Conservation (phyloP, 1,139 yeast genomes). For the Magnusiomyces sp. region DNA sequence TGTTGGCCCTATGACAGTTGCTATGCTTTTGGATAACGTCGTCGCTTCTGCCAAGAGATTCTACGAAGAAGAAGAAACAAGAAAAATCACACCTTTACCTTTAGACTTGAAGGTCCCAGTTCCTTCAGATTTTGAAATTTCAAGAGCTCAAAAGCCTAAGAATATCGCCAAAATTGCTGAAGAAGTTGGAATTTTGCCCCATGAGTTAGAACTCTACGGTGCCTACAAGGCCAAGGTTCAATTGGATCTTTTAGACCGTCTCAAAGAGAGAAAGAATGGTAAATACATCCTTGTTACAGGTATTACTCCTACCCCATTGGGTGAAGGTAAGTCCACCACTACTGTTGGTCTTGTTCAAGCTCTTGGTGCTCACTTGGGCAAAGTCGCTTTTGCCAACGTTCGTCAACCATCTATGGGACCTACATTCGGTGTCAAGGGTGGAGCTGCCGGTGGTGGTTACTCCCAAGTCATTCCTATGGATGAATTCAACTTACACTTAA, state of each 20-base stretch:
- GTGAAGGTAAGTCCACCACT: constrained; percentile 97
- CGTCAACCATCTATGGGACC: constrained; percentile 99
- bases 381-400: constrained; percentile 86
- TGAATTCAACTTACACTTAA: constrained; percentile 94
- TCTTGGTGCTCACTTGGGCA: constrained; percentile 85
- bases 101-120: constrained; percentile 72
- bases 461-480: constrained; percentile 99
- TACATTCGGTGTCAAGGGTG: constrained; percentile 96
- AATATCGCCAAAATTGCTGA: constrained; percentile 67
- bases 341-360: constrained; percentile 98
- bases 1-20: constrained; percentile 99
- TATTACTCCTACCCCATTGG: constrained; percentile 95
- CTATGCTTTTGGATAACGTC: constrained; percentile 85
- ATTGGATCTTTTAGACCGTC: constrained; percentile 64
- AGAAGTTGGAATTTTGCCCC: constrained; percentile 73
- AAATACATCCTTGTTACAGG: constrained; percentile 92
- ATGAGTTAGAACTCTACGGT: constrained; percentile 86
- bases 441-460: constrained; percentile 99
- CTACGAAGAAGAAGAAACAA: constrained; percentile 24
- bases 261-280: constrained; percentile 61
- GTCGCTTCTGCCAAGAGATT: constrained; percentile 62
- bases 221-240: constrained; percentile 86
- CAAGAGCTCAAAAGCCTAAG: constrained; percentile 83
- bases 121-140: constrained; percentile 89
- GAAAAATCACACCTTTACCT: constrained; percentile 46